Conservation (phyloP, 306 rosid genomes). For the Cucumis sativus region DNA sequence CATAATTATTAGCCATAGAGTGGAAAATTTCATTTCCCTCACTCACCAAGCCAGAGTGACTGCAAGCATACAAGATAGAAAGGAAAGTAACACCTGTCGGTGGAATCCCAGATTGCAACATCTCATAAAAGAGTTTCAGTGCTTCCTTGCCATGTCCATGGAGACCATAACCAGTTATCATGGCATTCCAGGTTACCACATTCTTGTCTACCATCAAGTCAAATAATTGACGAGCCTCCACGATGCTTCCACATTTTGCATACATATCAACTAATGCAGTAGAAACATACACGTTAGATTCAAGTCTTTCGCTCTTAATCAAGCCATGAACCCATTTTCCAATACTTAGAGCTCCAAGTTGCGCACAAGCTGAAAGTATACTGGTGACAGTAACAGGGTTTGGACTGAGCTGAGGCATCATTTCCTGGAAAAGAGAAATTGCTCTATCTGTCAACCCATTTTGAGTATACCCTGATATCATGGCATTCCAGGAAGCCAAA, state of each 20-base stretch:
- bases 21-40: conserved; percentile 67
- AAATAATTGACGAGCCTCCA: conserved; percentile 60
- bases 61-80: conserved; percentile 78
- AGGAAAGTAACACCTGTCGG: conserved; percentile 76
- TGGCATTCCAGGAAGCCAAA: conserved; percentile 82
- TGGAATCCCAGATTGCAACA: conserved; percentile 41
- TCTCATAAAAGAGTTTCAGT: conserved; percentile 51
- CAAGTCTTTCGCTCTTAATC: conserved; percentile 54
- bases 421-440: conserved; percentile 66
- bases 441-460: conserved; percentile 75
- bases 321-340: conserved; percentile 81
- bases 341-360: conserved; percentile 71
- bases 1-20: conserved; percentile 54
- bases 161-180: conserved; percentile 91
- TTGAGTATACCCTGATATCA: conserved; percentile 88
- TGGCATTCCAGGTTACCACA: conserved; percentile 84
- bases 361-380: conserved; percentile 92
- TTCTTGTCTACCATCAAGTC: conserved; percentile 64
- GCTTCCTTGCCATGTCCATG: conserved; percentile 86
- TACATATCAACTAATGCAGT: conserved; percentile 89
- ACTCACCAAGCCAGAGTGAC: conserved; percentile 83
- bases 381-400: conserved; percentile 70
- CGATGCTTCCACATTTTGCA: conserved; percentile 80
- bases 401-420: conserved; percentile 55
- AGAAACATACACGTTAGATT: conserved; percentile 58